phyloP scores from a whole-genome alignment of 2,329 filamentous ascomycete genomes.

The Chrysoporthe puriensis region DNA sequence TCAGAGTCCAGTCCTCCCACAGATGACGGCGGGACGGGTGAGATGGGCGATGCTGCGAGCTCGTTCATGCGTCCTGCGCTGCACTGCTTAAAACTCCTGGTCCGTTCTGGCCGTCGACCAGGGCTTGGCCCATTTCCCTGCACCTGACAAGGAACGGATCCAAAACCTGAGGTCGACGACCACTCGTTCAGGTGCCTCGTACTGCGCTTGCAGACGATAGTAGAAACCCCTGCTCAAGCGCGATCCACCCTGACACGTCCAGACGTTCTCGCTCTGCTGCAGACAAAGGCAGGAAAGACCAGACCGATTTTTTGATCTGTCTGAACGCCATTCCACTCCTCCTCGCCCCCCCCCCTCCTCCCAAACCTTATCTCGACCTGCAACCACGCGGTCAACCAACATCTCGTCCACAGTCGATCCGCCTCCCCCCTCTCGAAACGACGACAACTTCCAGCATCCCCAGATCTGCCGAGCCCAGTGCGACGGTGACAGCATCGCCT shows the following conservation, averaged over 20 bases:
- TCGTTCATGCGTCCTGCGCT: neutral
- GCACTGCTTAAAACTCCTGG: neutral
- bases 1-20: no score
- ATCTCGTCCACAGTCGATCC: neutral
- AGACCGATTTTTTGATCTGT: constrained; percentile 9
- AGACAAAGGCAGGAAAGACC: constrained; percentile 6
- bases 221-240: constrained; percentile 6
- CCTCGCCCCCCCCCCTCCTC: neutral
- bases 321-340: neutral
- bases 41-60: neutral
- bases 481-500: neutral
- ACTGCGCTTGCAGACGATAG: neutral
- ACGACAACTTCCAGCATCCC: neutral
- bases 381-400: constrained; percentile 4
- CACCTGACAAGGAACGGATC: neutral
- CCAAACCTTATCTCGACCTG: constrained; percentile 19
- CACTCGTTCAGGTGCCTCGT: neutral
- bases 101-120: neutral
- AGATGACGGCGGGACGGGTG: neutral
- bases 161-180: neutral
- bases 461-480: neutral
- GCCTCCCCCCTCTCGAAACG: neutral
- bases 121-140: neutral
- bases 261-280: constrained; percentile 5
- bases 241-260: constrained; percentile 12